phyloP scores from a whole-genome alignment of 2,329 filamentous ascomycete species.

The Cordyceps javanica region DNA sequence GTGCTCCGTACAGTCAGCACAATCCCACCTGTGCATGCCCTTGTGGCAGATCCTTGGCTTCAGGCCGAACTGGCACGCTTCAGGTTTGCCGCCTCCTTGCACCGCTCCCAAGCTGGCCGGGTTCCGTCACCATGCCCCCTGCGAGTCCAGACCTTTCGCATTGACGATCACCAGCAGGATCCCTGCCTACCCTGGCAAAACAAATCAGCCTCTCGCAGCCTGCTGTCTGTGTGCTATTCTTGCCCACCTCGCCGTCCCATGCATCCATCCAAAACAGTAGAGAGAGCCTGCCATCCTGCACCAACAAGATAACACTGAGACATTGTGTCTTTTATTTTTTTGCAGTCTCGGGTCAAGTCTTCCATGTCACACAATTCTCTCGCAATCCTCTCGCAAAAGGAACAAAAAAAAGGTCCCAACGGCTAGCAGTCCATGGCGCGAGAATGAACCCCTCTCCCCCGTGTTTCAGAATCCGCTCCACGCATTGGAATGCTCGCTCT shows the following conservation, averaged over 20 bases:
- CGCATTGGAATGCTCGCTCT: neutral
- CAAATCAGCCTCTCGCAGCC: neutral
- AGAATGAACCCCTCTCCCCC: conserved; percentile 2
- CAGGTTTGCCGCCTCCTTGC: neutral
- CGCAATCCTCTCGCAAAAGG: neutral
- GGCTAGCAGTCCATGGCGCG: neutral
- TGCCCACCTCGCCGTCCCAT: neutral
- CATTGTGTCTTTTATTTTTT: neutral
- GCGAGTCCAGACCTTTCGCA: conserved; percentile 8
- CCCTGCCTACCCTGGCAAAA: neutral
- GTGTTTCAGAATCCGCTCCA: conserved; percentile 7
- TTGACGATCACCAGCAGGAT: conserved; percentile 3
- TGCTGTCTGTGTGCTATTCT: neutral
- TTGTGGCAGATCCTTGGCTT: neutral
- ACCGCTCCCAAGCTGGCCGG: neutral
- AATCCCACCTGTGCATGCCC: neutral
- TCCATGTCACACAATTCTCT: neutral
- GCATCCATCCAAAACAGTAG: neutral
- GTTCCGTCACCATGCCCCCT: neutral
- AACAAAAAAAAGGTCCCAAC: no score
- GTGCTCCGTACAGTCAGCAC: neutral
- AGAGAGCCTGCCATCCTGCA: neutral
- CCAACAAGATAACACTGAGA: neutral
- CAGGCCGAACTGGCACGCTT: conserved; percentile 5
- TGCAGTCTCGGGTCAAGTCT: no score